These are phyloP conservation scores for Podospora conica DNA, from an alignment of 495 filamentous ascomycete genomes.

Conservation along the genomic window DNA sequence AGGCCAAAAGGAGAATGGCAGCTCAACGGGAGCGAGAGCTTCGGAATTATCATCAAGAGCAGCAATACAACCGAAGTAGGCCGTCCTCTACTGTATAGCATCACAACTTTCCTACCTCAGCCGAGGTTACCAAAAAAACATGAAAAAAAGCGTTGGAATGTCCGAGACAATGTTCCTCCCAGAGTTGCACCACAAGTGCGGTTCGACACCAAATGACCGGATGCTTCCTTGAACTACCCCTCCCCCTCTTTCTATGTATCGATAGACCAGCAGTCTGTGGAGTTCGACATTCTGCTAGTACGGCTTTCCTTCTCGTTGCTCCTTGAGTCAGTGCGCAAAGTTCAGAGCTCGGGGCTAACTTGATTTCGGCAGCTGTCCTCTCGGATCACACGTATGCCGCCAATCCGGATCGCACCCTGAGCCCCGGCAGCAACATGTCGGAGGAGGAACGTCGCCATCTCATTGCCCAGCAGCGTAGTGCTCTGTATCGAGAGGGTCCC, in stretches of 20 bases:
- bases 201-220: slow-evolving; percentile 36
- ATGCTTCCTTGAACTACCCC: slow-evolving; percentile 23
- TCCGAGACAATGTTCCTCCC: slow-evolving; percentile 16
- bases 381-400: slow-evolving; percentile 63
- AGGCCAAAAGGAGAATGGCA: slow-evolving; percentile 97
- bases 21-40: slow-evolving; percentile 98
- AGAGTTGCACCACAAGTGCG: slow-evolving; percentile 36
- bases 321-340: slow-evolving; percentile 7
- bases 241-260: slow-evolving; percentile 29
- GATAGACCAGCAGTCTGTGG: slow-evolving; percentile 9
- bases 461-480: slow-evolving; percentile 89
- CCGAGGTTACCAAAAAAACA: slow-evolving; percentile 34
- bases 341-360: slow-evolving; percentile 31
- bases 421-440: slow-evolving; percentile 71
- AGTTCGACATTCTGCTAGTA: not conserved
- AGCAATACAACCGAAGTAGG: slow-evolving; percentile 99
- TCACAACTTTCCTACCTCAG: slow-evolving; percentile 46
- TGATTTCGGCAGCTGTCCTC: slow-evolving; percentile 59
- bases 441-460: slow-evolving; percentile 95
- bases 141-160: slow-evolving; percentile 29
- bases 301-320: not conserved
- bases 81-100: slow-evolving; percentile 57
- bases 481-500: slow-evolving; percentile 73
- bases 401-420: slow-evolving; percentile 87
- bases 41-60: slow-evolving; percentile 99